phyloP scores from a whole-genome alignment of 1,139 yeast genomes.

The Pichia sp. region DNA sequence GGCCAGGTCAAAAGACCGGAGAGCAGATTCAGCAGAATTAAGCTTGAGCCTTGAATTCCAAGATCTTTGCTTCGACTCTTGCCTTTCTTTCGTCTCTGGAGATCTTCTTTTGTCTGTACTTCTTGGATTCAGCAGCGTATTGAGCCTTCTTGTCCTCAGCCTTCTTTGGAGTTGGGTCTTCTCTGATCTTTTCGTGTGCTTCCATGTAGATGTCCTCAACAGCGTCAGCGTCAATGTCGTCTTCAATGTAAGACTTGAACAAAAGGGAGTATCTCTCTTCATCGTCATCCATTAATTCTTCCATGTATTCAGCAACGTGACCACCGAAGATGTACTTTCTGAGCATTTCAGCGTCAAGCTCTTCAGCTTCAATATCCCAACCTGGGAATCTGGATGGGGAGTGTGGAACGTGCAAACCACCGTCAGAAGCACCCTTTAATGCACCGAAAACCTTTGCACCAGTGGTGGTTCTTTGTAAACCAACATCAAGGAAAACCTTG shows the following conservation, averaged over 20 bases:
- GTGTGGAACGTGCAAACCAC: constrained; percentile 99
- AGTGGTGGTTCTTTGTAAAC: constrained; percentile 99
- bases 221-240: constrained; percentile 95
- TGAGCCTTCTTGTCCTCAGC: constrained; percentile 95
- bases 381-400: constrained; percentile 99
- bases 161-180: constrained; percentile 87
- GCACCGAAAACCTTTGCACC: constrained; percentile 99
- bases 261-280: constrained; percentile 98
- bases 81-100: constrained; percentile 89
- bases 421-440: constrained; percentile 99
- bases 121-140: constrained; percentile 95
- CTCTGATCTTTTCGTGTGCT: constrained; percentile 97
- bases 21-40: constrained; percentile 4
- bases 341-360: constrained; percentile 94
- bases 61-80: constrained; percentile 86
- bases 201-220: constrained; percentile 91
- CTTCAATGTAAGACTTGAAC: constrained; percentile 95
- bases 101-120: constrained; percentile 83
- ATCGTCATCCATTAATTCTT: constrained; percentile 99
- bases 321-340: constrained; percentile 97
- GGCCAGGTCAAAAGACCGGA: no score
- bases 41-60: constrained; percentile 57
- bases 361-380: constrained; percentile 98
- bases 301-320: constrained; percentile 99
- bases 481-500: constrained; percentile 99